Evolutionary conservation across 352 stramenopile genomes (phyloP), one percentile per base, ranked within the genome.

Genomic region (Phytopythium montanum): DNA sequence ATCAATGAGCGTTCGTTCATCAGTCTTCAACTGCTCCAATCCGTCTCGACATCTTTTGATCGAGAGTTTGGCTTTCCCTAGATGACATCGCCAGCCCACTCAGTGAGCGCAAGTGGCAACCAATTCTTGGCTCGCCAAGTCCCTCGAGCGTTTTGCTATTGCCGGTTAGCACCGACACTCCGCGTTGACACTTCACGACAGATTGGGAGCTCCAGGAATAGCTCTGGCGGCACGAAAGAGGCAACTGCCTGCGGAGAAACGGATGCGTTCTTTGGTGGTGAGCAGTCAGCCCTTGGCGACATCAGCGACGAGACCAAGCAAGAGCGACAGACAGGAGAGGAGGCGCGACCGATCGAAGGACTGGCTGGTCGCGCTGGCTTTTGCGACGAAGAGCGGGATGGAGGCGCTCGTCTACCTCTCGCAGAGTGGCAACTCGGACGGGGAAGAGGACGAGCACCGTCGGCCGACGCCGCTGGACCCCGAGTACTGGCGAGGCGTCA

Each of bases 401-500:
- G 68, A 75, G 59, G 51, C 72, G 51, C 61, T 85, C 31, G 70
- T 69, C 53, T 73, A 72, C 45, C 66, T 85, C 9, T 77, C 70
- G 56, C 65, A 65, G 49, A 72, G 70, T 50, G 68, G 64, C 21
- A 66, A 73, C 60, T 54, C 69, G 26, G 71, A 73, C 33, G 72
- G 76, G 28, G 74, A 69, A 9, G 68, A 78, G 28, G 74, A 69
- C 13, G 68, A 70, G 42, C 50, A 36, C 23, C 55, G 69, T 25
- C 70, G 75, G 16, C 77, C 77, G 50, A 90, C 77, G 26, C 80
- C 77, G 13, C 59, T 90, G 31, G 80, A 90, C 52, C 80, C 80
- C 6, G 80, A 87, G 68, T 90, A 90, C 68, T 90, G 80, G 80
- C 70, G 74, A 14, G 80, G 80, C 36, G 81, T 90, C 62, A 90